Base-by-base conservation (phyloP, 1,284 basidiomycete genomes). In the Microstroma glucosiphilum region DNA sequence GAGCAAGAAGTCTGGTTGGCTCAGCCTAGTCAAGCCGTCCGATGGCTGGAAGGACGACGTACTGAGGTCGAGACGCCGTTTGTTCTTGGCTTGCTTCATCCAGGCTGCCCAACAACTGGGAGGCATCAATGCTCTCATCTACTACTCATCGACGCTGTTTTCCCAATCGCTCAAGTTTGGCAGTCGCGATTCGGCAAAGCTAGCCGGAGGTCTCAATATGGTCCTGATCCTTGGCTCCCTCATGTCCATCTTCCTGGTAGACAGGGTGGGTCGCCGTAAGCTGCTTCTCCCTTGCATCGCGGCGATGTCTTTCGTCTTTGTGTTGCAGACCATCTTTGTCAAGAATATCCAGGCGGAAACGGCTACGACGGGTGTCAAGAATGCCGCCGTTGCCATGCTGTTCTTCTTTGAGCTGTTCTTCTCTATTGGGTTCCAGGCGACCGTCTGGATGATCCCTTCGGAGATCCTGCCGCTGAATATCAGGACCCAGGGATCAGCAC, bases 51-150 rank as follows among this genome's bases (percentile, higher is more conserved):
- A 37, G n/a, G 58, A 59, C 51, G 58, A 59, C 25, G 19, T 46
- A 19, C 17, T 59, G 17, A 42, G 26, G 30, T 40, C 58, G 7
- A 13, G 55, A 6, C 15, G 40, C 7, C 30, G 55, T 17, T 40
- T 56, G 30, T n/a, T 59, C 15, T 25, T 59, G 12, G 58, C 58
- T 1, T 59, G 58, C 42, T 59, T 59, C 42, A 59, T 59, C 40
- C 58, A 59, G 46, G 58, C 58, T 9, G 58, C 58, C 1, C 58
- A 59, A 37, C 58, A 59, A 26, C 21, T 59, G 7, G 58, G 58
- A 17, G 58, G 58, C 37, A 59, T 59, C 58, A 59, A 59, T 49
- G 58, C 46, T 23, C 40, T 59, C 7, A 59, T 59, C 51, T 59
- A 59, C 51, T 59, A 59, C 42, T 42, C 40, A 1, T 51, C 46